Base-by-base conservation (phyloP, 2,329 filamentous ascomycete genomes). In the Pseudogymnoascus sp. region DNA sequence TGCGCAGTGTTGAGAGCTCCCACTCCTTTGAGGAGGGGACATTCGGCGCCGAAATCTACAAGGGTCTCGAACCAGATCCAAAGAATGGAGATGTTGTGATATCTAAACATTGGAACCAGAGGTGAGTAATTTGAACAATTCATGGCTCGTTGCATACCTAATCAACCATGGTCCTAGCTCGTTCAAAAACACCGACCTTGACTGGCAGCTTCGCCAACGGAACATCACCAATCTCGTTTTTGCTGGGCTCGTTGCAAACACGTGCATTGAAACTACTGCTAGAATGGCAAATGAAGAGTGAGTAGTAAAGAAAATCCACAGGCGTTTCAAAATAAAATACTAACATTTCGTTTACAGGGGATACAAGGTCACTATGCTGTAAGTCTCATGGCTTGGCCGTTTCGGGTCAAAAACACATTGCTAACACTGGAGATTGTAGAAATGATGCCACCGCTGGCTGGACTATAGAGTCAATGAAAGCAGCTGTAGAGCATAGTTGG, bases 111-210 rank as follows among this genome's bases (percentile, higher is more conserved):
- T 73, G 72, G 72, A 68, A 65, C 63, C 69, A 66, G 61, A 71
- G 70, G 68, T 68, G 40, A 54, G 63, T 62, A 11, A 29, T 11
- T 15, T 21, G 13, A 11, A 29, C 33, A 21, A 31, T 57, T 57
- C n/a, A 58, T 21, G 11, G 13, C 37, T 33, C 15, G 26, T 21
- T 10, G 31, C 9, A 6, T 24, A 13, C 8, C 11, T 13, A 4
- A 21, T 7, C 36, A 59, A 41, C 21, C 57, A 13, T 36, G 8
- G 5, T 31, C 17, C 33, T 26, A 69, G 67, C 50, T 72, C 70
- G 0, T 74, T 74, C 59, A 57, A 65, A n/a, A 73, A 72, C 41
- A 74, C 72, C 1, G 72, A 74, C 65, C 60, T 74, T 17, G 70
- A 74, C 35, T 74, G 69, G 59, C 71, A 73, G 62, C 65, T 74